These are phyloP conservation scores for Cladophialophora psammophila DNA, from an alignment of 2,329 filamentous ascomycete genomes.

Conservation along the genomic window DNA sequence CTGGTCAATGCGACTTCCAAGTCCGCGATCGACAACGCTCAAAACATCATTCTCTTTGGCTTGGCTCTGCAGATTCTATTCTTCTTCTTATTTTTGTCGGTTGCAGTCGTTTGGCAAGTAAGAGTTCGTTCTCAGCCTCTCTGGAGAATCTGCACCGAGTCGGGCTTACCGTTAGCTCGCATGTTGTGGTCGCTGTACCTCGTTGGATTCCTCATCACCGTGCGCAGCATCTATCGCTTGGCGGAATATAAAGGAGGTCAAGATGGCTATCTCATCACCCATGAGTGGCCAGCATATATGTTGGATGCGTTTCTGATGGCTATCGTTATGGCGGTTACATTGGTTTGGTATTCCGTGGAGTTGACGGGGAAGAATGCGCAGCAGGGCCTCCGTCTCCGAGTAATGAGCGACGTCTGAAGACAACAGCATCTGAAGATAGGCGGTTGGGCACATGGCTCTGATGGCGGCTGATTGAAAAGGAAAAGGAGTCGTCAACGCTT, in stretches of 20 bases:
- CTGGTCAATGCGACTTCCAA: constrained; percentile 42
- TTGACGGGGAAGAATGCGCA: no score
- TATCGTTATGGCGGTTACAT: constrained; percentile 7
- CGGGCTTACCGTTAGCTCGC: constrained; percentile 8
- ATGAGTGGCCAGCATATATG: constrained; percentile 45
- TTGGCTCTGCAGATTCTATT: constrained; percentile 61
- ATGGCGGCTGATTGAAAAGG: no score
- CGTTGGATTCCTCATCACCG: constrained; percentile 41
- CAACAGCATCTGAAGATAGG: no score
- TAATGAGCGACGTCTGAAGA: no score
- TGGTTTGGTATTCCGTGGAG: no score
- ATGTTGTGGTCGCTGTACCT: constrained; percentile 42
- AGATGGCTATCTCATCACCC: constrained; percentile 43
- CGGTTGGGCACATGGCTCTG: no score
- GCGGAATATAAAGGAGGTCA: constrained; percentile 45
- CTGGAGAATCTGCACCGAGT: neutral
- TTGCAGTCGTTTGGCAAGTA: constrained; percentile 60
- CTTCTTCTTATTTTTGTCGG: constrained; percentile 56
- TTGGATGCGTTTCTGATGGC: constrained; percentile 46
- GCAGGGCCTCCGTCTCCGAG: no score
- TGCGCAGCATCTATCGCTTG: constrained; percentile 43
- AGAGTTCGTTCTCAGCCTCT: constrained; percentile 12
- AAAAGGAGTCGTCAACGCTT: no score
- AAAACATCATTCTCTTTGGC: constrained; percentile 54
- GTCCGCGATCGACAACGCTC: constrained; percentile 42